A percentile compares a stretch with the other conserved stretches of the same genome.
Conservation (phyloP, 1,284 basidiomycete species). For the Ustilago sp. region DNA sequence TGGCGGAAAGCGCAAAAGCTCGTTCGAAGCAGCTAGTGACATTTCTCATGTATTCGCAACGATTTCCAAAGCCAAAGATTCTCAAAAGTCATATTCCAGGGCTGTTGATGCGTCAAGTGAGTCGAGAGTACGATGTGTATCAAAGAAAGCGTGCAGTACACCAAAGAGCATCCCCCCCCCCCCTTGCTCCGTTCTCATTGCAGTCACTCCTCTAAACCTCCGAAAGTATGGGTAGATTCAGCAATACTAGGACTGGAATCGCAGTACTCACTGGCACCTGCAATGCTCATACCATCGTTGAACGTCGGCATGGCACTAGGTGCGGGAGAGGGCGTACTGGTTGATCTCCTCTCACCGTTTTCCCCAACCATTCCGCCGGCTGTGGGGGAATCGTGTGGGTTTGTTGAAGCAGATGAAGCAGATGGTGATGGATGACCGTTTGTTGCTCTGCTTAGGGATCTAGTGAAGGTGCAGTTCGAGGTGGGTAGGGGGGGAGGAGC, state of each 20-base stretch:
- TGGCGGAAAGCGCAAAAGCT: too few relatives aligned
- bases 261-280: conserved; percentile 12
- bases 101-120: too few relatives aligned
- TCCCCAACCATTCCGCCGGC: neutral
- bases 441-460: neutral
- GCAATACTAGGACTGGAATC: conserved; percentile 19
- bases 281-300: neutral
- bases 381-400: neutral
- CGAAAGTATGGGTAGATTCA: conserved; percentile 35
- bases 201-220: conserved; percentile 20
- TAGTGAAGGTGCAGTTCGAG: neutral
- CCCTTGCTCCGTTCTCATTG: neutral
- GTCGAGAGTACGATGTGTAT: too few relatives aligned
- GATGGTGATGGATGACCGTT: neutral
- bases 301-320: neutral
- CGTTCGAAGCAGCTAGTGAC: too few relatives aligned
- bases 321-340: conserved; percentile 13
- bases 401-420: neutral
- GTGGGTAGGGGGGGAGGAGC: conserved; percentile 14
- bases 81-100: too few relatives aligned
- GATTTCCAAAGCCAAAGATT: too few relatives aligned
- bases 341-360: conserved; percentile 4
- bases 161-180: too few relatives aligned
- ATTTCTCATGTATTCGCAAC: too few relatives aligned
- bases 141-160: too few relatives aligned